These are phyloP conservation scores for Ustilago vetiveriae DNA, from an alignment of 1,284 basidiomycete species.

Conservation along the genomic window DNA sequence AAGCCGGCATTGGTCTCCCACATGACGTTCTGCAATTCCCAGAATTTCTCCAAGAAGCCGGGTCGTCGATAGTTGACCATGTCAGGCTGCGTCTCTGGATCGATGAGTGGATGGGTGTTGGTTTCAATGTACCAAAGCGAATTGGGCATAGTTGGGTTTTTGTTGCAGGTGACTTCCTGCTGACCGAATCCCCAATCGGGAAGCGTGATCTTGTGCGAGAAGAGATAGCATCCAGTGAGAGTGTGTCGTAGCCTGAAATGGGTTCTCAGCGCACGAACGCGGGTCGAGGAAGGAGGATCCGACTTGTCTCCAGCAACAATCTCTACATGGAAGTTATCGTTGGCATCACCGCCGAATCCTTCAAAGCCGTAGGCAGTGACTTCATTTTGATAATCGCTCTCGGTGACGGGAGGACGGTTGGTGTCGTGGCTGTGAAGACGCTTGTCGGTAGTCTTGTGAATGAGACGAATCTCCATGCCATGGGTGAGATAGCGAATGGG, in stretches of 20 bases:
- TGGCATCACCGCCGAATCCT: conserved; percentile 84
- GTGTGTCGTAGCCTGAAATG: conserved; percentile 85
- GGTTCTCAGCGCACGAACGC: conserved; percentile 82
- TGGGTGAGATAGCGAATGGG: conserved; percentile 76
- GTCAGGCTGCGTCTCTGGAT: conserved; percentile 22
- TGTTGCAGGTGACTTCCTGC: conserved; percentile 96
- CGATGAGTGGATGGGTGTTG: conserved; percentile 73
- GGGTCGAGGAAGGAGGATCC: conserved; percentile 69
- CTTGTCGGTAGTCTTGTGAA: conserved; percentile 83
- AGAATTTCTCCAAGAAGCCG: conserved; percentile 87
- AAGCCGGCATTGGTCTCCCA: conserved; percentile 97
- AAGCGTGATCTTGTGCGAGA: conserved; percentile 95
- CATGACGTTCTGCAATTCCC: conserved; percentile 93
- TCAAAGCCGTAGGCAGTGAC: conserved; percentile 92
- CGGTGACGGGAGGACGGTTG: conserved; percentile 87
- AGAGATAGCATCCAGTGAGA: conserved; percentile 92
- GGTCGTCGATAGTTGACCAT: conserved; percentile 80
- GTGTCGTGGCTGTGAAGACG: conserved; percentile 92
- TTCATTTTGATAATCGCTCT: conserved; percentile 99
- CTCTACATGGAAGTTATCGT: conserved; percentile 95
- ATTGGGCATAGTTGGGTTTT: conserved; percentile 88
- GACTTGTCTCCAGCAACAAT: conserved; percentile 76
- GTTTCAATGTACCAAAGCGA: conserved; percentile 97
- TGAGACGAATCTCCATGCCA: conserved; percentile 80
- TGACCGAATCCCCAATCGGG: conserved; percentile 98